Conservation (phyloP, 2,329 filamentous ascomycete species). For the Fusarium virguliforme region DNA sequence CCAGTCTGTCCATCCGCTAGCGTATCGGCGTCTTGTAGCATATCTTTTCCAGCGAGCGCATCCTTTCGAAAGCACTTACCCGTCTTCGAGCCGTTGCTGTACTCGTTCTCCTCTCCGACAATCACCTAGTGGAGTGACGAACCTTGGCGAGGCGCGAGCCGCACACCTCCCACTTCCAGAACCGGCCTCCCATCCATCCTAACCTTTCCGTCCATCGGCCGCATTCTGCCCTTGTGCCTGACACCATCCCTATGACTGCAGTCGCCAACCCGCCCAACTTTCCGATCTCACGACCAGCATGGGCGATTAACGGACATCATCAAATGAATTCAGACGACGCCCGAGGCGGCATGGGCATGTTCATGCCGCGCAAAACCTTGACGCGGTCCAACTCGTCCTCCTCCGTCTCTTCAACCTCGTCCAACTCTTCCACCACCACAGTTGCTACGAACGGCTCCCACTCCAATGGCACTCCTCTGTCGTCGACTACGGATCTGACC, state of each 20-base stretch:
- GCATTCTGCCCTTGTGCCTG: slow-evolving; percentile 38
- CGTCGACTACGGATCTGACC: slow-evolving; percentile 64
- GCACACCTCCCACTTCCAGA: slow-evolving; percentile 43
- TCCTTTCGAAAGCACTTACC: slow-evolving; percentile 21
- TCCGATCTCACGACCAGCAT: slow-evolving; percentile 75
- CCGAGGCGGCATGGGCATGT: slow-evolving; percentile 77
- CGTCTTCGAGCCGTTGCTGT: slow-evolving; percentile 18
- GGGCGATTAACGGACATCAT: slow-evolving; percentile 73
- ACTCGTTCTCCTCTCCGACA: slow-evolving; percentile 22
- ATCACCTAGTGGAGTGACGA: slow-evolving; percentile 43
- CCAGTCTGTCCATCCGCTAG: slow-evolving; percentile 42
- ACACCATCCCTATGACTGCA: slow-evolving; percentile 73
- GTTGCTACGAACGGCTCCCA: slow-evolving; percentile 74
- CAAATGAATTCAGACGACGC: slow-evolving; percentile 88
- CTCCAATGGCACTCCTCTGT: slow-evolving; percentile 72
- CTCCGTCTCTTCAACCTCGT: slow-evolving; percentile 88
- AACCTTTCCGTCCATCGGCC: slow-evolving; percentile 45
- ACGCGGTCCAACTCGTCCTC: slow-evolving; percentile 94
- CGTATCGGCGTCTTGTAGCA: slow-evolving; percentile 29
- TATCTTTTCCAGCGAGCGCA: slow-evolving; percentile 30
- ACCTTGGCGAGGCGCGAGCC: slow-evolving; percentile 41
- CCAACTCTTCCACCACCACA: slow-evolving; percentile 74
- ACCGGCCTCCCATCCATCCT: slow-evolving; percentile 36
- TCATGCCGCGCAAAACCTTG: slow-evolving; percentile 88
- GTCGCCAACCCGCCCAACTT: slow-evolving; percentile 77